These are phyloP conservation scores for Zygotorulaspora mrakii DNA, from an alignment of 1,139 yeast species.

Conservation along the genomic window DNA sequence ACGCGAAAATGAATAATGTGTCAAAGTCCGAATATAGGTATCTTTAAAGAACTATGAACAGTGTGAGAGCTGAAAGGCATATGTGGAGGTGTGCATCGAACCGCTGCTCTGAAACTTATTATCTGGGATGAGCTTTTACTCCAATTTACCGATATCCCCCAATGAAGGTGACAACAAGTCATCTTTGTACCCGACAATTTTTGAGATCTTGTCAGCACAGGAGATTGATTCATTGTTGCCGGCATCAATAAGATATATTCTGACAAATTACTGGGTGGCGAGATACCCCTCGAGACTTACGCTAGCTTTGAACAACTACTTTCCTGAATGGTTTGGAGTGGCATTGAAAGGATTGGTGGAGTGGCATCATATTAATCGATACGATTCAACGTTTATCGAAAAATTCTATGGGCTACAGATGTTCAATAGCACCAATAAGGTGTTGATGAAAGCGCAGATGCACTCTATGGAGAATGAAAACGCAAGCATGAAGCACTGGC, in stretches of 20 bases:
- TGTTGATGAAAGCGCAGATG: slow-evolving; percentile 26
- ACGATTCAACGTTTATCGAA: slow-evolving; percentile 89
- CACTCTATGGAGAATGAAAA: slow-evolving; percentile 8
- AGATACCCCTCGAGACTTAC: slow-evolving; percentile 69
- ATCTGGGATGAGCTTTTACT: slow-evolving; percentile 35
- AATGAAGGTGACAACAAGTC: slow-evolving; percentile 13
- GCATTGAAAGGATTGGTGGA: slow-evolving; percentile 65
- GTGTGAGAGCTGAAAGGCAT: no score
- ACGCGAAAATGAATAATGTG: no score
- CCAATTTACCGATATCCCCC: slow-evolving; percentile 29
- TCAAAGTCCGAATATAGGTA: no score
- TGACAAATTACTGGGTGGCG: slow-evolving; percentile 73
- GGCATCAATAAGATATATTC: slow-evolving; percentile 75
- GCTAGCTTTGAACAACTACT: slow-evolving; percentile 62
- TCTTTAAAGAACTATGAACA: no score
- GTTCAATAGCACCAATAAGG: slow-evolving; percentile 41
- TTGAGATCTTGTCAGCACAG: slow-evolving; percentile 61
- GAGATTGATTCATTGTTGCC: slow-evolving; percentile 76
- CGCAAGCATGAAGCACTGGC: slow-evolving; percentile 19
- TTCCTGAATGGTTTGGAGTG: slow-evolving; percentile 59
- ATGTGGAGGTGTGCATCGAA: no score
- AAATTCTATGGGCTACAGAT: slow-evolving; percentile 87
- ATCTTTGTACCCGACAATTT: slow-evolving; percentile 30
- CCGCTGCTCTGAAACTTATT: no score
- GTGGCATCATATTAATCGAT: slow-evolving; percentile 61